Conservation (phyloP, 306 rosid species). For the Cucurbita ficifolia region DNA sequence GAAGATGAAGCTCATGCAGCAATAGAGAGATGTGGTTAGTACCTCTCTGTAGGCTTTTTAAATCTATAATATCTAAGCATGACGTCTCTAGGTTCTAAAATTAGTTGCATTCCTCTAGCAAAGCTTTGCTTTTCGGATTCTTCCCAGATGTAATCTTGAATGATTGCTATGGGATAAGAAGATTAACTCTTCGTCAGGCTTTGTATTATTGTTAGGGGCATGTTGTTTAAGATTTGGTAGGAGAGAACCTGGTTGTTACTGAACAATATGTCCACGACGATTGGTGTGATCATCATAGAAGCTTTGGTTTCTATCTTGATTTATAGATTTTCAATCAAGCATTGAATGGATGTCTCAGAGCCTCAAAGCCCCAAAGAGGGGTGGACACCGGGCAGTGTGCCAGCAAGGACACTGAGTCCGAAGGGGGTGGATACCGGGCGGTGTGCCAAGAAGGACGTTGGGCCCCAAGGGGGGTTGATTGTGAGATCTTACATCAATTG, state of each 20-base stretch:
- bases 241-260: not conserved
- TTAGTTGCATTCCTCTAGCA: not conserved
- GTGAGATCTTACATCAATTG: no score
- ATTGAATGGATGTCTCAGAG: not conserved
- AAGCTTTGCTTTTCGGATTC: not conserved
- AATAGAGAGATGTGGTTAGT: slow-evolving; percentile 75
- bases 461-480: no score
- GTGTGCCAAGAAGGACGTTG: no score
- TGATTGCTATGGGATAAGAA: not conserved
- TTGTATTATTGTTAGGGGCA: not conserved
- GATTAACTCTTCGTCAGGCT: not conserved
- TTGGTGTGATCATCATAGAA: not conserved
- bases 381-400: no score
- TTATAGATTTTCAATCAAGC: not conserved
- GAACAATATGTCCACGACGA: not conserved
- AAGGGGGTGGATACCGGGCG: no score
- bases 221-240: not conserved
- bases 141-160: not conserved
- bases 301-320: not conserved
- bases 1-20: slow-evolving; percentile 55
- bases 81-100: not conserved
- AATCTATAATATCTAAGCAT: not conserved
- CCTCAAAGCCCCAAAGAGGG: no score
- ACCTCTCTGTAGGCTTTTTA: not conserved
- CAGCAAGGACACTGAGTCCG: no score